Conservation (phyloP, 441 rosid genomes). For the Dalechampia spathulata region DNA sequence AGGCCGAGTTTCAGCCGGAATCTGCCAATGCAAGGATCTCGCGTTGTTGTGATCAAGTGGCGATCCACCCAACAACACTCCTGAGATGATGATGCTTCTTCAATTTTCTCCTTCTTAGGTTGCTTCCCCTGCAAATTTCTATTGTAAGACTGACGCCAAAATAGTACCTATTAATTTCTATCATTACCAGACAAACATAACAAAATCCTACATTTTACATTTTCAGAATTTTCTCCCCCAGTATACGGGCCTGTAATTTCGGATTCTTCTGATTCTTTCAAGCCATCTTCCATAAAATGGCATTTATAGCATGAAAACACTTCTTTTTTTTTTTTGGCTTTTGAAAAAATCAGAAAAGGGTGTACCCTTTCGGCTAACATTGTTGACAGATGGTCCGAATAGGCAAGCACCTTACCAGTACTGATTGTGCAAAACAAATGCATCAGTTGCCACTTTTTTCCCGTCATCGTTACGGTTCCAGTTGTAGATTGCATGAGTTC, state of each 20-base stretch:
- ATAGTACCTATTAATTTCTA: too few species aligned
- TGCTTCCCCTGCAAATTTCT: conserved; percentile 46
- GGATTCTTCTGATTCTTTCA: too few species aligned
- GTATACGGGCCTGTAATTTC: not conserved
- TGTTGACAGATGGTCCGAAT: not conserved
- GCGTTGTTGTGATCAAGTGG: conserved; percentile 10
- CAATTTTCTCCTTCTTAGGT: conserved; percentile 59
- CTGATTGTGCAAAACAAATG: conserved; percentile 40
- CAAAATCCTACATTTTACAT: not conserved
- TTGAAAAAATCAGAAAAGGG: too few species aligned
- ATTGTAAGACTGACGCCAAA: not conserved
- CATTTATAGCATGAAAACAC: not conserved
- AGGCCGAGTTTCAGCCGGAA: too few species aligned
- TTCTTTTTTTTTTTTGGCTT: too few species aligned
- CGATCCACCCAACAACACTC: conserved; percentile 25
- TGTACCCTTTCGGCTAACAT: too few species aligned
- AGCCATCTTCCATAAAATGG: too few species aligned
- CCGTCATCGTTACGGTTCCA: conserved; percentile 78
- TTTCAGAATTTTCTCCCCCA: too few species aligned
- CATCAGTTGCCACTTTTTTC: conserved; percentile 46
- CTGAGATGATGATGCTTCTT: conserved; percentile 47
- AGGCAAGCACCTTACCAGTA: conserved; percentile 29
- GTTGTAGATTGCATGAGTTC: conserved; percentile 58
- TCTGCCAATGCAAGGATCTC: too few species aligned
- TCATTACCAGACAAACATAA: not conserved